Percentiles rank a stretch among this genome's conserved stretches.
Conservation (phyloP, 306 rosid species). For the Lathyrus oleraceus region DNA sequence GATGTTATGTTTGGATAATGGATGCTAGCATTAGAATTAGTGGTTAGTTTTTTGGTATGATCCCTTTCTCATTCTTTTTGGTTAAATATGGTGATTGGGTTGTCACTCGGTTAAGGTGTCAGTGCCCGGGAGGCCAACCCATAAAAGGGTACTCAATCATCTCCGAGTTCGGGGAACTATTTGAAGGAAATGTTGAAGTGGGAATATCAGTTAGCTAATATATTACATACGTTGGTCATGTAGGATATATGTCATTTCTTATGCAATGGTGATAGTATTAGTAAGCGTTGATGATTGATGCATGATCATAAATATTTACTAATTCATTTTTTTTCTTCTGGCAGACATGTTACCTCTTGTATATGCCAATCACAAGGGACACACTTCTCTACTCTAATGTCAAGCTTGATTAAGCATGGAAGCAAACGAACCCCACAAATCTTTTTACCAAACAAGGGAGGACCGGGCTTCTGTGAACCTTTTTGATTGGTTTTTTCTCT, state of each 20-base stretch:
- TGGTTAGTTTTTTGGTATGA: background rate
- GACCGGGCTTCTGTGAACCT: slow-evolving; percentile 40
- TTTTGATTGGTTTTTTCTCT: slow-evolving; percentile 35
- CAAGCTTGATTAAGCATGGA: slow-evolving; percentile 69
- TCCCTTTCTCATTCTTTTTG: background rate
- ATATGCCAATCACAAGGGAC: slow-evolving; percentile 85
- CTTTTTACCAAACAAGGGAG: slow-evolving; percentile 33
- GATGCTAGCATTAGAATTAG: background rate
- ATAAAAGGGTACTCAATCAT: background rate
- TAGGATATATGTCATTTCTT: too few relatives aligned
- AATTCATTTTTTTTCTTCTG: slow-evolving; percentile 15
- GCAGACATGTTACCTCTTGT: slow-evolving; percentile 68
- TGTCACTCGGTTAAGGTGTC: background rate
- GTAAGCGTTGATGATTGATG: slow-evolving; percentile 11
- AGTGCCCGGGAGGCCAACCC: background rate
- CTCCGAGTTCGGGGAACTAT: background rate
- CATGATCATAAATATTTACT: slow-evolving; percentile 14
- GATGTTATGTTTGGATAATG: background rate
- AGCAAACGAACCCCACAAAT: slow-evolving; percentile 20
- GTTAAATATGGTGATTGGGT: background rate
- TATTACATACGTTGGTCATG: too few relatives aligned
- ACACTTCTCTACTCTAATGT: slow-evolving; percentile 86
- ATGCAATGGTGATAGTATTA: slow-evolving; percentile 9
- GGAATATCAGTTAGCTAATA: background rate
- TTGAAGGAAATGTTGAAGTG: background rate